Conservation (phyloP, 371 early-diverging fungal species). For the Rhizopus sp. region DNA sequence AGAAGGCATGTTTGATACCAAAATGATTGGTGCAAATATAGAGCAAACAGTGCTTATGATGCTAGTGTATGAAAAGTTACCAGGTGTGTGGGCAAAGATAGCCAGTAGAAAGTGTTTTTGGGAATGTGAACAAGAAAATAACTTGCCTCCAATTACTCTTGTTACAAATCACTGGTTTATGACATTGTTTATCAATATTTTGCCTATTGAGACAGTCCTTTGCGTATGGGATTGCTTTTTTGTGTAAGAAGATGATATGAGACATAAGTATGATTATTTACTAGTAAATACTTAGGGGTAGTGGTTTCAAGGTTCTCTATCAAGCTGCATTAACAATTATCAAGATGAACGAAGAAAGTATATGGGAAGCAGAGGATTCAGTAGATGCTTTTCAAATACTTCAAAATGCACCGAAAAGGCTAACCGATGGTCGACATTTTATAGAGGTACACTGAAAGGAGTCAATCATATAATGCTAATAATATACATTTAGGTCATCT, state of each 20-base stretch:
- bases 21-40: conserved; percentile 76
- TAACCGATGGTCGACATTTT: conserved; percentile 72
- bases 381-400: conserved; percentile 64
- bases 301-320: conserved; percentile 79
- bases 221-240: conserved; percentile 85
- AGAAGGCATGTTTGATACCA: conserved; percentile 75
- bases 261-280: background rate
- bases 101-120: conserved; percentile 50
- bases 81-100: conserved; percentile 59
- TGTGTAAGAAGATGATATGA: conserved; percentile 47
- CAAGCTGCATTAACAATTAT: conserved; percentile 78
- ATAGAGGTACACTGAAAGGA: conserved; percentile 60
- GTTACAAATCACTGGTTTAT: conserved; percentile 86
- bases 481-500: conserved; percentile 20
- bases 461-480: background rate
- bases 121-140: conserved; percentile 56
- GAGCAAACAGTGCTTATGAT: conserved; percentile 77
- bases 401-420: conserved; percentile 65
- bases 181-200: conserved; percentile 76
- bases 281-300: conserved; percentile 35
- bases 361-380: conserved; percentile 62
- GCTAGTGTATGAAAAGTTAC: conserved; percentile 60
- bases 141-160: conserved; percentile 70
- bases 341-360: conserved; percentile 67
- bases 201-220: conserved; percentile 78